A percentile compares a stretch with the other conserved stretches of the same genome.
Evolutionary conservation across 2,329 filamentous ascomycete species (phyloP).

Genomic region (Zasmidium angulare): DNA sequence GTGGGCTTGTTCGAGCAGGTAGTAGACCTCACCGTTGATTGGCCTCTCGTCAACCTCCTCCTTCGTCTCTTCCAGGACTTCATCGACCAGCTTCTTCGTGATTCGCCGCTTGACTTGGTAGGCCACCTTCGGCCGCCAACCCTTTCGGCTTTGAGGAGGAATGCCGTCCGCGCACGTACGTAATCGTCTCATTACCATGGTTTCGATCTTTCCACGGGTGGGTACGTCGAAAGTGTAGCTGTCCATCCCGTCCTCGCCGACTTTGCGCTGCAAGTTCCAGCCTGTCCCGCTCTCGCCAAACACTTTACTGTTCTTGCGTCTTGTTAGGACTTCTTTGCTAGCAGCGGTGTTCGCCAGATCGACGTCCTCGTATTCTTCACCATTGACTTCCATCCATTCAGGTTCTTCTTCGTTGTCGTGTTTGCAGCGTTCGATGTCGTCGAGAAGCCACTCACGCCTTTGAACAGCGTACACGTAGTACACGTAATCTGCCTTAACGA

Average conservation of each 20-base stretch:
- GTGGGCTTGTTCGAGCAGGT: slow-evolving; percentile 19
- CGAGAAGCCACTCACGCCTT: slow-evolving; percentile 8
- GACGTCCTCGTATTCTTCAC: slow-evolving; percentile 3
- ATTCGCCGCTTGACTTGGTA: slow-evolving; percentile 4
- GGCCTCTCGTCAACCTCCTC: not conserved
- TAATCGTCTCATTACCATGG: not conserved
- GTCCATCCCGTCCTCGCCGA: not conserved
- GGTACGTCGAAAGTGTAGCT: not conserved
- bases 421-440: slow-evolving; percentile 1
- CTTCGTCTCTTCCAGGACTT: slow-evolving; percentile 7
- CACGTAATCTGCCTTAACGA: slow-evolving; percentile 3
- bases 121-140: slow-evolving; percentile 2
- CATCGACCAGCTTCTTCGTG: not conserved
- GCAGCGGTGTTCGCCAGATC: slow-evolving; percentile 12
- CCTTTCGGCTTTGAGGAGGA: slow-evolving; percentile 5
- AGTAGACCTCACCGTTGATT: not conserved
- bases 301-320: too few species aligned
- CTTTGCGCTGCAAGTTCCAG: too few species aligned
- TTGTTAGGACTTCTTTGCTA: not conserved
- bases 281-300: too few species aligned
- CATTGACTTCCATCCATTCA: not conserved
- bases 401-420: not conserved
- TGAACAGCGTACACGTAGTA: slow-evolving; percentile 11
- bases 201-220: slow-evolving; percentile 6
- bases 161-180: slow-evolving; percentile 1